These are phyloP conservation scores for Monosporascus sp. DNA, from an alignment of 2,329 filamentous ascomycete genomes.

Conservation along the genomic window DNA sequence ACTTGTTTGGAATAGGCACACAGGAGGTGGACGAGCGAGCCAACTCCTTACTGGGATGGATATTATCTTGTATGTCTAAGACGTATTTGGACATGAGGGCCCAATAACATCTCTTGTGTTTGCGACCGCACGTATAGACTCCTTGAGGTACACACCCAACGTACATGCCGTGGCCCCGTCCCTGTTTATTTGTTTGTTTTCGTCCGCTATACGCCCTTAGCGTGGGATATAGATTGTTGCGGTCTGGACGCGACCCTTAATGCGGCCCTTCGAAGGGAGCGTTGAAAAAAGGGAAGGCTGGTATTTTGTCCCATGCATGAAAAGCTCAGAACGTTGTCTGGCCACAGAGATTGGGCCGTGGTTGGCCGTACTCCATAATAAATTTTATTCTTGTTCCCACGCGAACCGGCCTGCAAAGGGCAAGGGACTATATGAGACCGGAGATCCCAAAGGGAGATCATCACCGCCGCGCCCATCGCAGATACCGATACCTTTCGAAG, in stretches of 20 bases:
- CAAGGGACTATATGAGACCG: no score
- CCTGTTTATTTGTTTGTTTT: not conserved
- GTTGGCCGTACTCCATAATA: no score
- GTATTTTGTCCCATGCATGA: not conserved
- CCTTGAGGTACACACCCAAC: no score
- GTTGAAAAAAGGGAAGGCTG: not conserved
- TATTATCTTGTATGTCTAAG: not conserved
- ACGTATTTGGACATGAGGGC: not conserved
- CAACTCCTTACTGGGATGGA: not conserved
- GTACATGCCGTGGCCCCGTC: not conserved
- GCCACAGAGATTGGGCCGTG: not conserved
- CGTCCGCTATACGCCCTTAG: not conserved
- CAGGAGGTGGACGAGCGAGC: not conserved
- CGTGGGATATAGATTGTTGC: not conserved
- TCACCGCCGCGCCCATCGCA: no score
- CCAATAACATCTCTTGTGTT: not conserved
- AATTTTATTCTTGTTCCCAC: no score
- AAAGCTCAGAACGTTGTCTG: not conserved
- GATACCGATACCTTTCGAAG: no score
- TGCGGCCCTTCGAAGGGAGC: not conserved
- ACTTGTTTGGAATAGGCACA: slow-evolving; percentile 1
- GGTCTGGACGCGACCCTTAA: not conserved
- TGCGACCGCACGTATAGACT: not conserved
- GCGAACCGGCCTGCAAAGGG: no score
- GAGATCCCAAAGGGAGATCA: no score